These are phyloP conservation scores for Cochlearia excelsa DNA, from an alignment of 345 rosid genomes.

Conservation along the genomic window DNA sequence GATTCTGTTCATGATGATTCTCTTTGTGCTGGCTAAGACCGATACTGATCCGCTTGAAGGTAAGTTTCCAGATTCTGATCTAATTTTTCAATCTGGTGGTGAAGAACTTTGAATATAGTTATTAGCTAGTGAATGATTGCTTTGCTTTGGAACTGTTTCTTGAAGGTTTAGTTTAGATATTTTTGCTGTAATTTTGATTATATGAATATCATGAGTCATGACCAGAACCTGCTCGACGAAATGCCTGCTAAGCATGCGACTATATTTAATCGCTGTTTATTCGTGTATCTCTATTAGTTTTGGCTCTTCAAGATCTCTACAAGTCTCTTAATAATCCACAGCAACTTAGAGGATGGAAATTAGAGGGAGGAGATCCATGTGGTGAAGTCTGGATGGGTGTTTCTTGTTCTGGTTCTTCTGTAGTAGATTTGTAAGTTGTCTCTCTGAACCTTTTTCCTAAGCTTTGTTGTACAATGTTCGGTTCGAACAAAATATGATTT, in stretches of 20 bases:
- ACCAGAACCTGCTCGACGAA: slow-evolving; percentile 13
- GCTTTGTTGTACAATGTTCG: neutral
- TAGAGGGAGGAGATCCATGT: slow-evolving; percentile 78
- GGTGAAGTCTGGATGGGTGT: slow-evolving; percentile 83
- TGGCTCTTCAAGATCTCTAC: slow-evolving; percentile 62
- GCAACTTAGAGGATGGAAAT: slow-evolving; percentile 72
- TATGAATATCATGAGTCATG: neutral
- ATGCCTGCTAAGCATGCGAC: neutral
- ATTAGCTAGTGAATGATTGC: too few relatives aligned
- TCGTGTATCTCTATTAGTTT: slow-evolving; percentile 44
- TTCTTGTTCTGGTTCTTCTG: slow-evolving; percentile 66
- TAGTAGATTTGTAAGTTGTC: slow-evolving; percentile 54
- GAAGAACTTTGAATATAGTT: too few relatives aligned
- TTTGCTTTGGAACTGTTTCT: neutral
- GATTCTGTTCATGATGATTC: slow-evolving; percentile 36
- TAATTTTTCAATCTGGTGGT: too few relatives aligned
- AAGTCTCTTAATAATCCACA: slow-evolving; percentile 49
- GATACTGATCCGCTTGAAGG: slow-evolving; percentile 70
- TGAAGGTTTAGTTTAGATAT: slow-evolving; percentile 15
- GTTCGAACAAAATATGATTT: neutral
- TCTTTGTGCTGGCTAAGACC: slow-evolving; percentile 42
- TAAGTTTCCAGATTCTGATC: slow-evolving; percentile 27
- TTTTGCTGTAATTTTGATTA: slow-evolving; percentile 5
- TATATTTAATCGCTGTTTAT: neutral
- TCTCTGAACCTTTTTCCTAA: slow-evolving; percentile 8